Base-by-base conservation (phyloP, 2,329 filamentous ascomycete species). In the Capronia americana region DNA sequence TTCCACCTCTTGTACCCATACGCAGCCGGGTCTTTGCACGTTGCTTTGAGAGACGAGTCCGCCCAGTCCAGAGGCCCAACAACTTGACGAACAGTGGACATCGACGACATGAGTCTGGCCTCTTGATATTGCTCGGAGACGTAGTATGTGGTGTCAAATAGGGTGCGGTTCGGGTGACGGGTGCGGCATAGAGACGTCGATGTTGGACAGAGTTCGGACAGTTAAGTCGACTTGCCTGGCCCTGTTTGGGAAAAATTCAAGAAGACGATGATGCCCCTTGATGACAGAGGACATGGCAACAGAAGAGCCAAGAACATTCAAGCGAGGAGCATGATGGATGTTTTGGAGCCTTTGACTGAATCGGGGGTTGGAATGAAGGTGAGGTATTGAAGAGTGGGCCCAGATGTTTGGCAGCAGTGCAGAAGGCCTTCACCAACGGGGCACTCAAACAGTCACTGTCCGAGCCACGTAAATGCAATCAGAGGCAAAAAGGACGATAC, bases 321-420 rank as follows among this genome's bases (percentile, higher is more conserved):
- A 67, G 64, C 54, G 61, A 69, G 55, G 61, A 66, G 54, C 58
- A 66, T 66, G 34, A 60, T 62, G 20, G 63, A 66, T 68, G 65
- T 70, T 70, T 64, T 63, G 68, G 50, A 51, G 61, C 23, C 56
- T 53, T 67, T 55, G 64, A 61, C 64, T 66, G 68, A 68, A 70
- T 67, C 48, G 57, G 66, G 63, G 63, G 54, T 30, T 67, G 69
- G 69, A 70, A 70, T 70, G 66, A 70, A 63, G 61, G 61, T 38
- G 30, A 44, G 51, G 59, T 67, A 63, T 65, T 61, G 63, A 63
- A 63, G 55, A 60, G 69, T 58, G 58, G 69, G 62, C 62, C 62
- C 32, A 57, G 46, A 60, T 58, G 62, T 64, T 48, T 64, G 48
- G 57, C 57, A 57, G 26, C 20, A 24, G 53, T 30, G 24, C 53